Base-by-base conservation (phyloP, 306 rosid species). In the Ochetophila trinervis region DNA sequence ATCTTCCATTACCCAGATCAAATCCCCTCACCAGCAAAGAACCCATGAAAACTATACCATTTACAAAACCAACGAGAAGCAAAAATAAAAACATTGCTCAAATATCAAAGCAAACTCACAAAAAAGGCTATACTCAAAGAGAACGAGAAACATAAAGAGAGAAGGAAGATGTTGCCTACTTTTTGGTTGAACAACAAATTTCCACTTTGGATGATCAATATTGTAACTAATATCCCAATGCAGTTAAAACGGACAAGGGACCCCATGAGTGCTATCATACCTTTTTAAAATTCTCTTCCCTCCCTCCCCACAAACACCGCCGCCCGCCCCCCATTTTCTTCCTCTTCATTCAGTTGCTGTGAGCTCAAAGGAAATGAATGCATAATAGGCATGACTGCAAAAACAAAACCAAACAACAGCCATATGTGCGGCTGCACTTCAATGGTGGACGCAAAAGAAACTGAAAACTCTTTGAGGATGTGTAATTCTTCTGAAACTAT, bases 401-500 rank as follows among this genome's bases (percentile, higher is more conserved):
- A 40, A 70, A 62, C 70, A 77, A n/a, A 77, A 56, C 56, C 60
- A 52, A 68, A 62, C 22, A 75, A 27, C 62, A 81, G 63, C 64
- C 68, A 42, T n/a, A 45, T 34, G 36, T 45, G 47, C 13, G 52
- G 54, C 67, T 37, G 60, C 32, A 50, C 54, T 67, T 53, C 45
- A 54, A 70, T 20, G 18, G 24, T 35, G 68, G 45, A 9, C 65
- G 50, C 48, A 22, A 16, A 63, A 49, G 62, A 58, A 21, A 48
- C 65, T 65, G 70, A 67, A 44, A 60, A 66, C 66, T 37, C 65
- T 67, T 63, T 15, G n/a, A 19, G 60, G 61, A 62, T 74, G 53
- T 77, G 74, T 48, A 70, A 13, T 62, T 66, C 77, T 64, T 76
- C 74, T 70, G 75, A 57, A 65, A 79, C 80, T 52, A 34, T 69